Evolutionary conservation across 441 rosid species (phyloP).

Genomic region (Euphorbia corollata): DNA sequence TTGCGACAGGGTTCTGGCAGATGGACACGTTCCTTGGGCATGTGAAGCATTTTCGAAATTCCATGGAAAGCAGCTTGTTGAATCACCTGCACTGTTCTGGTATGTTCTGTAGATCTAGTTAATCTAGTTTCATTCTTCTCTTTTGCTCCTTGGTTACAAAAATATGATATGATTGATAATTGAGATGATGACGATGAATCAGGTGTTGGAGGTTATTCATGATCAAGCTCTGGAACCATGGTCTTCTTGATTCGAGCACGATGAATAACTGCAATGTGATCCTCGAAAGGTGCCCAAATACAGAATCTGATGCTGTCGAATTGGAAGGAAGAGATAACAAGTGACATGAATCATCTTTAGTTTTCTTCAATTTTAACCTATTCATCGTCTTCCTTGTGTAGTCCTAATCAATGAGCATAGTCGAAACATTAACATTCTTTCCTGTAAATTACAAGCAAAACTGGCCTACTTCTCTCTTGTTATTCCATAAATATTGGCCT

Average conservation of each 20-base stretch:
- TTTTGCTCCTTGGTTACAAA: background rate
- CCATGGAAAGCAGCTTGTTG: slow-evolving; percentile 58
- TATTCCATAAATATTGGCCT: slow-evolving; percentile 12
- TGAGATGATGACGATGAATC: slow-evolving; percentile 10
- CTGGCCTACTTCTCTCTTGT: slow-evolving; percentile 15
- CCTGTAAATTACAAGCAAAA: slow-evolving; percentile 7
- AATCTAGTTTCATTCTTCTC: background rate
- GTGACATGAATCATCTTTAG: background rate
- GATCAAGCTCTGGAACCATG: slow-evolving; percentile 72
- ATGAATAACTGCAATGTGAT: slow-evolving; percentile 57
- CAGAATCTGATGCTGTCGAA: slow-evolving; percentile 25
- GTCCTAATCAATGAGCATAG: slow-evolving; percentile 12
- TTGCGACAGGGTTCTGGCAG: slow-evolving; percentile 69
- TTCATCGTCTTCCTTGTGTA: slow-evolving; percentile 10
- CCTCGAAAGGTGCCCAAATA: slow-evolving; percentile 33
- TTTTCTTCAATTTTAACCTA: slow-evolving; percentile 17
- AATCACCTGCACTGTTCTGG: slow-evolving; percentile 61
- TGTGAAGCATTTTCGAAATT: slow-evolving; percentile 82
- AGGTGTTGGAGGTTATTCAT: slow-evolving; percentile 74
- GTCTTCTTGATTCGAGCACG: slow-evolving; percentile 50
- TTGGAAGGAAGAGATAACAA: slow-evolving; percentile 20
- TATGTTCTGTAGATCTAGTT: slow-evolving; percentile 22
- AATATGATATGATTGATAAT: background rate
- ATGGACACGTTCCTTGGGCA: slow-evolving; percentile 93
- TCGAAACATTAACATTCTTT: slow-evolving; percentile 18